Conservation (phyloP, 164 flowering plant genomes). For the grape (Vitis vinifera) region ASM3070453v1 NC_081811.1:3583001-3583500, state of each 20-base stretch:
- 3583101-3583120: neutral
- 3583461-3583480: too few relatives aligned
- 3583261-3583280: conserved; percentile 93
- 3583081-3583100: too few relatives aligned
- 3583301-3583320: conserved; percentile 90
- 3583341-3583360: conserved; percentile 49
- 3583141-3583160: neutral
- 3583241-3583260: neutral
- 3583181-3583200: neutral
- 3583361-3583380: neutral
- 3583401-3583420: neutral
- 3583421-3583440: neutral
- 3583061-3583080: neutral
- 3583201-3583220: neutral
- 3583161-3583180: neutral
- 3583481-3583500: too few relatives aligned
- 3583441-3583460: neutral
- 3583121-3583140: neutral
- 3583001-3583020: conserved; percentile 3
- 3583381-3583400: neutral
- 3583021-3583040: conserved; percentile 14
- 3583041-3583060: neutral
- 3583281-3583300: conserved; percentile 86
- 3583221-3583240: neutral
- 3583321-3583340: conserved; percentile 82